Evolutionary conservation across 2,329 filamentous ascomycete species (phyloP).

Genomic region (Alternaria sp.): DNA sequence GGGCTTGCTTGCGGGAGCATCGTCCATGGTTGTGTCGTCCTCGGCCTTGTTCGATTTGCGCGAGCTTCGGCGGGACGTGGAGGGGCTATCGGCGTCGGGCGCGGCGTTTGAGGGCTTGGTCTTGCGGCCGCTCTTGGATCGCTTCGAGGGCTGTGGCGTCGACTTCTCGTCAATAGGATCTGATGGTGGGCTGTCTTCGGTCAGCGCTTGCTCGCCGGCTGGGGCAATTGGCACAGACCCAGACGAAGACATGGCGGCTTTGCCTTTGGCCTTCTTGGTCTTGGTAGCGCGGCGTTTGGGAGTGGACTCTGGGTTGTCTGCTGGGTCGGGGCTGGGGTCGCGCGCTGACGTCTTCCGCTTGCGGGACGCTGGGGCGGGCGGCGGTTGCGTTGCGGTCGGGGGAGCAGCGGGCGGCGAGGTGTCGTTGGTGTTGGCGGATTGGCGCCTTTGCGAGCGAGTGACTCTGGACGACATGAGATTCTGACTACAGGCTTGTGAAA

Average conservation of each 20-base stretch:
- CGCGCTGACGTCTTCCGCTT: constrained; percentile 76
- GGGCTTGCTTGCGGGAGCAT: constrained; percentile 67
- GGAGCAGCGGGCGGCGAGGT: constrained; percentile 43
- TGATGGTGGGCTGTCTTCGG: constrained; percentile 62
- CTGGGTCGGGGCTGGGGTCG: constrained; percentile 55
- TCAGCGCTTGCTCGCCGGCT: constrained; percentile 23
- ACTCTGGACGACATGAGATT: constrained; percentile 95
- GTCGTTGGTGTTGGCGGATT: constrained; percentile 64
- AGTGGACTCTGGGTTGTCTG: constrained; percentile 34
- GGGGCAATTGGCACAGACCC: constrained; percentile 59
- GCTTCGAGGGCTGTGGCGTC: constrained; percentile 66
- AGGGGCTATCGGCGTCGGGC: constrained; percentile 24
- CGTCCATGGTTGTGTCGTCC: constrained; percentile 74
- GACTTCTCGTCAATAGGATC: constrained; percentile 69
- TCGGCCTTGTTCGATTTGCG: constrained; percentile 54
- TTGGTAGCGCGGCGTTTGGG: constrained; percentile 50
- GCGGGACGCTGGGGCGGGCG: constrained; percentile 59
- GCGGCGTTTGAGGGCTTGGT: constrained; percentile 48
- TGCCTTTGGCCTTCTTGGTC: constrained; percentile 66
- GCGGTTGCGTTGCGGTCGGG: constrained; percentile 52
- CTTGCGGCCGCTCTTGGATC: constrained; percentile 78
- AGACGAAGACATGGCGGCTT: constrained; percentile 72
- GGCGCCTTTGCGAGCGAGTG: constrained; percentile 92
- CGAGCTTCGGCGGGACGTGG: constrained; percentile 41
- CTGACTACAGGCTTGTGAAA: constrained; percentile 35